A percentile compares a stretch with the other conserved stretches of the same genome.
phyloP scores from a whole-genome alignment of 2,329 filamentous ascomycete genomes.

The Alternaria postmessia region DNA sequence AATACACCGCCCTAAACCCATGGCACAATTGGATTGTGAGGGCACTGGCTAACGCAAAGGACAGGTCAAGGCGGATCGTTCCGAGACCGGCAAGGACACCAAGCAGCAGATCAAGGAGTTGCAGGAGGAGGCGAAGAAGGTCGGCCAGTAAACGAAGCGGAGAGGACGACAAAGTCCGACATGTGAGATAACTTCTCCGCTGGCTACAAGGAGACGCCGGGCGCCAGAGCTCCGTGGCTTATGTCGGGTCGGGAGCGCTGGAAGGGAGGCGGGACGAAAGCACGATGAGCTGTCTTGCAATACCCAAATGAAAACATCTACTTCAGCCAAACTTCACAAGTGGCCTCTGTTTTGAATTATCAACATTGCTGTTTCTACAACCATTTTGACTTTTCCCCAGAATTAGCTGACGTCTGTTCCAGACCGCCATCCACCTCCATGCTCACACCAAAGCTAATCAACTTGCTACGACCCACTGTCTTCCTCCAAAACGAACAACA shows the following conservation, averaged over 20 bases:
- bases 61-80: conserved; percentile 55
- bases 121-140: conserved; percentile 55
- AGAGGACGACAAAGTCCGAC: background rate
- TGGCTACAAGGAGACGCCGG: background rate
- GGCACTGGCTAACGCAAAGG: conserved; percentile 6
- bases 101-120: conserved; percentile 55
- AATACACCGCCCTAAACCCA: background rate
- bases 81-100: conserved; percentile 50
- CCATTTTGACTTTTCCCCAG: background rate
- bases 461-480: background rate
- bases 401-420: background rate
- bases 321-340: background rate
- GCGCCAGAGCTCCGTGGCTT: background rate
- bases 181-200: background rate
- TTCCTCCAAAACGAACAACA: background rate
- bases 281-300: conserved; percentile 6
- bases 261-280: background rate
- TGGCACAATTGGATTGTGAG: background rate
- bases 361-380: background rate
- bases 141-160: background rate
- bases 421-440: background rate
- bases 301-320: background rate
- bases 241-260: background rate
- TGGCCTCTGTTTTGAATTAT: fast-evolving
- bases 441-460: background rate